Base-by-base conservation (phyloP, 169 alveolate genomes). In the Cryptosporidium andersoni region DNA sequence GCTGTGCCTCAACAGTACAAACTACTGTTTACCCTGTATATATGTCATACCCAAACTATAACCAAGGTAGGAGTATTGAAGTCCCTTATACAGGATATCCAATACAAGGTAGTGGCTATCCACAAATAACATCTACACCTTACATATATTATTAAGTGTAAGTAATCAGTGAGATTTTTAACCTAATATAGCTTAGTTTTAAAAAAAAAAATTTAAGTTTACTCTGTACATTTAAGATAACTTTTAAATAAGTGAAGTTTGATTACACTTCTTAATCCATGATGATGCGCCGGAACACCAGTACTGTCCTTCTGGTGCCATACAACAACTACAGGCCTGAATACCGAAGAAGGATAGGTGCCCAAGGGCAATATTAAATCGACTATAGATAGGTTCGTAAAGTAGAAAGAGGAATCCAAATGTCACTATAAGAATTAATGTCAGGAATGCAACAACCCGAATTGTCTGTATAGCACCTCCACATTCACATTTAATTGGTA, bases 241-340 rank as follows among this genome's bases (percentile, higher is more conserved):
- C 25, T 25, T 9, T 49, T 49, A 49, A 49, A 49, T 49, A 49
- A 9, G 0, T 49, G 8, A 5, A 47, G 56, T 16, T 45, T 58
- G 43, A 39, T 66, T 49, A 34, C 85, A 74, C 36, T 63, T 74
- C 25, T 16, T 74, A 16, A 60, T 74, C 85, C 85, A 74, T 2
- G 85, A 43, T 42, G 85, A 68, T 5, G 85, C 55, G 37, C 85
- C 60, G 1, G 85, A 74, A 43, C 85, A 74, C 85, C 85, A 74
- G 47, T 58, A 74, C 36, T 58, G 48, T 3, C 68, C 85, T 74
- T 74, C 85, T 0, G 85, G 67, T 12, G 85, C 55, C 11, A 25
- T 25, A 47, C 85, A 74, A 51, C 85, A 74, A 42, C 85, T 74
- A 39, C 85, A 74, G 11, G 55, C 36, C 34, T 74, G 85, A 45